Conservation (phyloP, 2,329 filamentous ascomycete genomes). For the Claviceps purpurea region DNA sequence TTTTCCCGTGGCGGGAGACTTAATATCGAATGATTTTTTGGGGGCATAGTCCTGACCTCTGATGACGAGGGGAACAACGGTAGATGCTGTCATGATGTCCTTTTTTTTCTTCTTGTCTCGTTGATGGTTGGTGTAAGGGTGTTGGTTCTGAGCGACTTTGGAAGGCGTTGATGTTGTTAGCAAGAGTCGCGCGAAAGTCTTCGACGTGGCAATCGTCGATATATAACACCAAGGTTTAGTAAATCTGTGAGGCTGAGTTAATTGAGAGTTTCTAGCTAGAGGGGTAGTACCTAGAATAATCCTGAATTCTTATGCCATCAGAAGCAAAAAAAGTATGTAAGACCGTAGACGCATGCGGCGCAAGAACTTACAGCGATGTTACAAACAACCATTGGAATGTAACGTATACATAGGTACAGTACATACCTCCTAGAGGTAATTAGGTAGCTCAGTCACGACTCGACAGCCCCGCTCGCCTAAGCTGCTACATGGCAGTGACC, state of each 20-base stretch:
- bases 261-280: no score
- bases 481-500: neutral
- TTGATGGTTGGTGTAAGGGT: neutral
- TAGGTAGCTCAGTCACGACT: neutral
- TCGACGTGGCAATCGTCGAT: neutral
- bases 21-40: slow-evolving; percentile 38
- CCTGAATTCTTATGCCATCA: no score
- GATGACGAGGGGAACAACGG: slow-evolving; percentile 27
- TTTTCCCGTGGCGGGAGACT: slow-evolving; percentile 38
- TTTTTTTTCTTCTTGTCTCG: neutral
- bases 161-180: neutral
- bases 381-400: no score
- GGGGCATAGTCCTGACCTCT: slow-evolving; percentile 31
- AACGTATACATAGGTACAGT: neutral
- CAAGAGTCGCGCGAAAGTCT: neutral
- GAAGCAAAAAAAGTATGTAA: no score
- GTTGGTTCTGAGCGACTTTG: neutral
- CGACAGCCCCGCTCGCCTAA: neutral
- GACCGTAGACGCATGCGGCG: no score
- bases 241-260: neutral
- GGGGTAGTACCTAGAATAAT: no score
- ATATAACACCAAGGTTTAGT: neutral
- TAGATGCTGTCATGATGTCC: neutral
- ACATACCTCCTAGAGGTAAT: no score
- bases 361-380: no score